Conservation (phyloP, 352 stramenopile genomes). For the Phytopythium kandeliae region DNA sequence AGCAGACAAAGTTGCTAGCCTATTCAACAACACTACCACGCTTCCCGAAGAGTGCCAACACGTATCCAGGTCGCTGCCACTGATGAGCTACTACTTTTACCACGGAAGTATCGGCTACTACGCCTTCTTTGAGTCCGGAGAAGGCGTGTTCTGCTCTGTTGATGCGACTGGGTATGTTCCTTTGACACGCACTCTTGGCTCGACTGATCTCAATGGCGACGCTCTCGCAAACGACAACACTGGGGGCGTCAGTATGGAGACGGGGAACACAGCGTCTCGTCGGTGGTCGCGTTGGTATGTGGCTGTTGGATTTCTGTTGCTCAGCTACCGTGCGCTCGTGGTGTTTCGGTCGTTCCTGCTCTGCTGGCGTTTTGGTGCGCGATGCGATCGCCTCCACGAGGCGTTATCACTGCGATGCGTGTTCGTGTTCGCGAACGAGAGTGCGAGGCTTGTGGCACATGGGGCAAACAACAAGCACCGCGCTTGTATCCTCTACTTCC, state of each 20-base stretch:
- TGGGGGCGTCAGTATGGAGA: too few relatives aligned
- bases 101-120: slow-evolving; percentile 5
- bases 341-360: slow-evolving; percentile 14
- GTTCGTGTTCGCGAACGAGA: slow-evolving; percentile 16
- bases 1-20: neutral
- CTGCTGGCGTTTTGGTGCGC: slow-evolving; percentile 1
- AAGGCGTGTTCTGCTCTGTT: slow-evolving; percentile 10
- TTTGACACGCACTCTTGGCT: slow-evolving; percentile 12
- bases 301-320: slow-evolving; percentile 12
- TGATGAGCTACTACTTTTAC: slow-evolving; percentile 5
- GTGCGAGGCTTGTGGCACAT: slow-evolving; percentile 1
- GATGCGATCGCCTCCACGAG: neutral
- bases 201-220: slow-evolving; percentile 12
- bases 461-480: slow-evolving; percentile 17
- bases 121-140: slow-evolving; percentile 15
- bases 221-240: slow-evolving; percentile 11
- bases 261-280: slow-evolving; percentile 10
- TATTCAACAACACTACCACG: neutral
- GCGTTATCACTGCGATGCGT: slow-evolving; percentile 1
- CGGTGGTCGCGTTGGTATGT: slow-evolving; percentile 19
- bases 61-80: neutral
- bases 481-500: slow-evolving; percentile 10
- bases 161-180: slow-evolving; percentile 15
- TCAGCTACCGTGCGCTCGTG: slow-evolving; percentile 15
- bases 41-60: neutral